Evolutionary conservation across 2,329 filamentous ascomycete genomes (phyloP), one percentile per base, ranked within the genome.

Genomic region (Exophiala sp.): DNA sequence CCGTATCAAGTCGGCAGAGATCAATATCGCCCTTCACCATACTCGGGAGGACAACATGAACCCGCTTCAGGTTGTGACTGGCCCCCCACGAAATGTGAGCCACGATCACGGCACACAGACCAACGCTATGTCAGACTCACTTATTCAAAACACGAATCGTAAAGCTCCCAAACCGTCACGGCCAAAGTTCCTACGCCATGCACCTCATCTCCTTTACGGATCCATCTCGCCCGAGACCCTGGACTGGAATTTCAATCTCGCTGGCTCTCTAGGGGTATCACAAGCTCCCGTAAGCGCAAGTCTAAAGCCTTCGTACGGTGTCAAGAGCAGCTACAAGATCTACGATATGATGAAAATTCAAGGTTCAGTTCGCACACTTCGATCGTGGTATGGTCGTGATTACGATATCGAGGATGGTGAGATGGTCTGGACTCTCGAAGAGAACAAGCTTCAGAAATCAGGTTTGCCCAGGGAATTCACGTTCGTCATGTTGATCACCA

Each of bases 331-430:
- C 14, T 77, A 76, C 62, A 72, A 71, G 38, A 65, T 75, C 20
- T 77, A 73, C 54, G 73, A 77, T 53, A 77, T 77, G 75, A 76
- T 78, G 72, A 70, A 72, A 46, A 75, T 77, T 21, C 75, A 78
- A 60, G 75, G 75, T 8, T 77, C 75, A 0, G 66, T 72, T 8
- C 71, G 75, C 10, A 73, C 73, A 1, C 54, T 71, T 29, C 68
- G 67, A 39, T 73, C 68, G 42, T 59, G 57, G 54, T 49, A 41
- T 24, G 71, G 69, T 11, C 63, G 59, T 3, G 60, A 68, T 7
- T 73, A 69, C 47, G 71, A 74, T 47, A 62, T 73, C 3, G 72
- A 76, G 44, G 72, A 75, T 41, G 74, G 69, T 2, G 72, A 75
- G 57, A 68, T 78, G 7, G 70, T 78, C 11, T 79, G 76, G 76